These are phyloP conservation scores for Periconia sp. DNA, from an alignment of 2,329 filamentous ascomycete species.

Conservation along the genomic window DNA sequence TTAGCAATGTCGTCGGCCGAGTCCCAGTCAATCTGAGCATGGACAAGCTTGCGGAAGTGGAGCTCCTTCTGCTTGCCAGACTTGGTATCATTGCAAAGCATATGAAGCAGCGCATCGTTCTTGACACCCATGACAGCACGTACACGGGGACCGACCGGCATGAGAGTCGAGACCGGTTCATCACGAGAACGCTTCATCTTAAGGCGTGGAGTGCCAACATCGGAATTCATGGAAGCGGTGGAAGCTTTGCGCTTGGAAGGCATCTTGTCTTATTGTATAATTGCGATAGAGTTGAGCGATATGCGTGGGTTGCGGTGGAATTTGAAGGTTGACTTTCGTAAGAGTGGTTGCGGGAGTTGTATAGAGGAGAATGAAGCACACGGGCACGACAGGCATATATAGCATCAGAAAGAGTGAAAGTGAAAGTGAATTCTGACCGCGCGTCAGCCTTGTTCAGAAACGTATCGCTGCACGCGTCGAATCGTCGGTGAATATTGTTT, in stretches of 20 bases:
- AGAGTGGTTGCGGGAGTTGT: too few species aligned
- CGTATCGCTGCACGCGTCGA: too few species aligned
- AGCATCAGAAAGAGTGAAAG: too few species aligned
- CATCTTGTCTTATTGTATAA: background rate
- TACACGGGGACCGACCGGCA: conserved; percentile 15
- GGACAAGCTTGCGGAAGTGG: conserved; percentile 23
- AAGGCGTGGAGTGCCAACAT: background rate
- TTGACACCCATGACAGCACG: conserved; percentile 13
- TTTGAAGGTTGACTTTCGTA: too few species aligned
- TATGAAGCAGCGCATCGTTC: conserved; percentile 17
- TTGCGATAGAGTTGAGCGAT: too few species aligned
- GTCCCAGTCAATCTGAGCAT: conserved; percentile 26
- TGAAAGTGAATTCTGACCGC: too few species aligned
- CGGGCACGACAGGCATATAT: too few species aligned
- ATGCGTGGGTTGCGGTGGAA: too few species aligned
- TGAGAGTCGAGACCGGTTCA: conserved; percentile 3
- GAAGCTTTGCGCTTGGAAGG: conserved; percentile 8
- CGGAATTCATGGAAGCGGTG: background rate
- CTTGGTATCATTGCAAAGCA: conserved; percentile 17
- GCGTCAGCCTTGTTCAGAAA: too few species aligned
- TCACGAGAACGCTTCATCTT: background rate
- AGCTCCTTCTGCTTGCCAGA: conserved; percentile 15
- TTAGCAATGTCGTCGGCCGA: conserved; percentile 19
- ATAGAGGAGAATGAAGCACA: too few species aligned
- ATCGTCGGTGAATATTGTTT: too few species aligned